These are phyloP conservation scores for Chlamydomonas sphaeroides DNA, from an alignment of 139 green algal genomes.

Conservation along the genomic window DNA sequence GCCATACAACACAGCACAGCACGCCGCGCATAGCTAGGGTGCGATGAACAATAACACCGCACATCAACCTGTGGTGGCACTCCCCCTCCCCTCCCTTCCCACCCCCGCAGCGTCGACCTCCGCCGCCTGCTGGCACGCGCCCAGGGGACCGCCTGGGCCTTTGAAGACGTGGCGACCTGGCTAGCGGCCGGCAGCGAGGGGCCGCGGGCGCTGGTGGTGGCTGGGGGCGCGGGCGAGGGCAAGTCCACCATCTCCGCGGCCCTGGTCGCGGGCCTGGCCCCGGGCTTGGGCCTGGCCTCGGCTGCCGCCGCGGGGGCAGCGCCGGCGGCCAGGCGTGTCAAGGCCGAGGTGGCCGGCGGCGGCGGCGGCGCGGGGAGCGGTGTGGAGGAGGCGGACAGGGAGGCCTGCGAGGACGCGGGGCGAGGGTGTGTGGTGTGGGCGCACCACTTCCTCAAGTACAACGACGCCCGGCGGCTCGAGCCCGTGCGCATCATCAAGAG, in stretches of 20 bases:
- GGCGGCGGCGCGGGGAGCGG: no score
- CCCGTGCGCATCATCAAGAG: slow-evolving; percentile 32
- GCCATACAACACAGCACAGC: not conserved
- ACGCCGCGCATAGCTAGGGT: no score
- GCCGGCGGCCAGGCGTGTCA: no score
- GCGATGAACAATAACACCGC: no score
- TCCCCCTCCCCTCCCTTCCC: no score
- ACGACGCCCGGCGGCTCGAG: slow-evolving; percentile 31
- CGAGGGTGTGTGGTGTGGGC: not conserved
- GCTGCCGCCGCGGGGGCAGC: no score
- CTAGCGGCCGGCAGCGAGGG: not conserved
- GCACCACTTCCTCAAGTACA: slow-evolving; percentile 43
- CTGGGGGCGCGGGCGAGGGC: not conserved
- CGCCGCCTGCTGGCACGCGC: not conserved
- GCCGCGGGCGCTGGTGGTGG: not conserved
- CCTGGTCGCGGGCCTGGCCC: not conserved
- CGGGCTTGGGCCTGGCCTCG: no score
- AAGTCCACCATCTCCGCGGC: not conserved
- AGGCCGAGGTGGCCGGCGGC: not conserved
- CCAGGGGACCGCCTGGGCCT: not conserved
- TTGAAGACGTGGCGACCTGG: not conserved
- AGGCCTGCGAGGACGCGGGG: no score
- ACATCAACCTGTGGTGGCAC: no score
- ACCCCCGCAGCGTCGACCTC: not conserved
- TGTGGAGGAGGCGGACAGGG: no score